Evolutionary conservation across 2,329 filamentous ascomycete species (phyloP).

Genomic region (Westerdykella ornata): DNA sequence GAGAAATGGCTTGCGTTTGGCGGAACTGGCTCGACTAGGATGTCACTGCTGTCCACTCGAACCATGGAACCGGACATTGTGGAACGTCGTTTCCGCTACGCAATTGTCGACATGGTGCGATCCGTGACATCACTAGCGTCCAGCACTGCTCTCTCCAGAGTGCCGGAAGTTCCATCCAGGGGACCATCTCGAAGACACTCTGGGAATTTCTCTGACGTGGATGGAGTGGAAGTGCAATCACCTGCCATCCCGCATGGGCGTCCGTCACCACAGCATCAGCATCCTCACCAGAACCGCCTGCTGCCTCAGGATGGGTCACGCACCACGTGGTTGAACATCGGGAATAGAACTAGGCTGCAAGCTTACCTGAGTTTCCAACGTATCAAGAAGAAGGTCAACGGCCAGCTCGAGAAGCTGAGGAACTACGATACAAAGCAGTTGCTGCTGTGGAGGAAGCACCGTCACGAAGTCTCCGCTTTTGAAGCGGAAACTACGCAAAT

Average conservation of each 20-base stretch:
- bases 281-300: neutral
- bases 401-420: neutral
- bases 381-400: neutral
- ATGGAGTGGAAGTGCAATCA: neutral
- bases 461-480: neutral
- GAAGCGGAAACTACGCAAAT: neutral
- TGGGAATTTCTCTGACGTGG: neutral
- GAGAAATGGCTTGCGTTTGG: conserved; percentile 23
- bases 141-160: conserved; percentile 9
- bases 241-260: neutral
- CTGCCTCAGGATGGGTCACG: too few species aligned
- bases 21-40: conserved; percentile 16
- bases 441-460: neutral
- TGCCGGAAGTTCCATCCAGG: conserved; percentile 11
- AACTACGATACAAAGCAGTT: too few species aligned
- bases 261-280: neutral
- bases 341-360: neutral
- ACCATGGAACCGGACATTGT: conserved; percentile 14
- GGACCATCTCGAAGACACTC: conserved; percentile 10
- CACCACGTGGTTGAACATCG: neutral
- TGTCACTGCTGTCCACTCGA: conserved; percentile 19
- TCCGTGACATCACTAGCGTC: conserved; percentile 13
- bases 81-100: conserved; percentile 13
- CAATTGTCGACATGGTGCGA: conserved; percentile 18
- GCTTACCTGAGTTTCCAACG: neutral